Percentiles rank a stretch among this genome's conserved stretches.
Evolutionary conservation across 768 basidiomycete genomes (phyloP).

Genomic region (Daedalea quercina): DNA sequence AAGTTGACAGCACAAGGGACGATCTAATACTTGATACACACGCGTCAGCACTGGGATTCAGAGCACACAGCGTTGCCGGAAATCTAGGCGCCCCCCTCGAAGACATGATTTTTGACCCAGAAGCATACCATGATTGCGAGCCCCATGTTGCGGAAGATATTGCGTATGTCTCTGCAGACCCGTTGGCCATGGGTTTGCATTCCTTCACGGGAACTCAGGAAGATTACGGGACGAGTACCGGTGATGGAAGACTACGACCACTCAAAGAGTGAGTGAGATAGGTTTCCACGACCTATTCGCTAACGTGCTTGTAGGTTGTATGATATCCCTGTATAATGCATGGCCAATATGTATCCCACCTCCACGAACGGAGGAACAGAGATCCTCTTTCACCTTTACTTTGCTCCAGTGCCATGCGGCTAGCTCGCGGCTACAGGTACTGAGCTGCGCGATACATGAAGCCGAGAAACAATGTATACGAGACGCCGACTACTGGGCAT

Average conservation of each 20-base stretch:
- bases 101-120: background rate
- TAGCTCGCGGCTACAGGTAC: too few species aligned
- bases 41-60: background rate
- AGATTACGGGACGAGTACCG: background rate
- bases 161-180: constrained; percentile 2
- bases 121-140: background rate
- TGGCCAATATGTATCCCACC: too few species aligned
- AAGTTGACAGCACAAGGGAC: background rate
- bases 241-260: background rate
- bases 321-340: background rate
- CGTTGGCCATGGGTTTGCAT: background rate
- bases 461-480: too few species aligned
- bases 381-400: too few species aligned
- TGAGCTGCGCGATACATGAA: too few species aligned
- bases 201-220: background rate
- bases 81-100: constrained; percentile 5
- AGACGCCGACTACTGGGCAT: too few species aligned
- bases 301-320: background rate
- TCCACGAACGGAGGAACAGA: too few species aligned
- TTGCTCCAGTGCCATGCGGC: too few species aligned
- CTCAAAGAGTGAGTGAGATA: background rate
- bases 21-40: background rate
- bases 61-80: background rate
- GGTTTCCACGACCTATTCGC: background rate
- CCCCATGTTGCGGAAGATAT: background rate